Evolutionary conservation across 305 asterid genomes (phyloP).

Genomic region (Solanum hybrid): DNA sequence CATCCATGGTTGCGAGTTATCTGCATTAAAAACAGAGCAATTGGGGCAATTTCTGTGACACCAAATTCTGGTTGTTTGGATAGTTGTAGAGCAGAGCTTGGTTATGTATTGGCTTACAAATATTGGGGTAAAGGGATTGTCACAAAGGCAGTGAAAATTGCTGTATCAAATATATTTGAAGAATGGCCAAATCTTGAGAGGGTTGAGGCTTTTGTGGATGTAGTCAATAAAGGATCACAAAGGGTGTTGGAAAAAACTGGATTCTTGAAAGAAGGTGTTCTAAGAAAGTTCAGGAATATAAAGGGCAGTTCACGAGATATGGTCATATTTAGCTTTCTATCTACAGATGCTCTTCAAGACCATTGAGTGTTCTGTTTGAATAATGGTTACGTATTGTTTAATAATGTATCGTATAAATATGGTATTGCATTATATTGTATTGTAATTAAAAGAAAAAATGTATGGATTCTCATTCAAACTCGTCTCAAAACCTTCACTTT

Average conservation of each 20-base stretch:
- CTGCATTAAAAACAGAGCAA: conserved; percentile 14
- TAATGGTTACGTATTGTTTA: background rate
- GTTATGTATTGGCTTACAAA: conserved; percentile 33
- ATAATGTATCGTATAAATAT: too few species aligned
- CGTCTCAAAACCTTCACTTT: too few species aligned
- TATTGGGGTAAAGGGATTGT: conserved; percentile 51
- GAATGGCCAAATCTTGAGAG: conserved; percentile 44
- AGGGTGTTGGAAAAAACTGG: conserved; percentile 49
- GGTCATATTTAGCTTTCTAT: conserved; percentile 32
- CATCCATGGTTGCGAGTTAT: conserved; percentile 47
- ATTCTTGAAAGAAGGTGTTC: conserved; percentile 36
- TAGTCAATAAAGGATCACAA: conserved; percentile 36
- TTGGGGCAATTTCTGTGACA: conserved; percentile 35
- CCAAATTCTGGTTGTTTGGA: conserved; percentile 21
- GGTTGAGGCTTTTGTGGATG: conserved; percentile 39
- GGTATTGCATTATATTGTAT: too few species aligned
- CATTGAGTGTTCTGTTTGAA: background rate
- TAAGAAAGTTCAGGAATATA: conserved; percentile 17
- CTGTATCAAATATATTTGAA: conserved; percentile 19
- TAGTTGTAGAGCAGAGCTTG: conserved; percentile 42
- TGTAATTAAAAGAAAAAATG: too few species aligned
- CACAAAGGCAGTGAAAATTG: conserved; percentile 40
- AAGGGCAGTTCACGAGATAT: conserved; percentile 29
- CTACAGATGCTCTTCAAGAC: background rate
- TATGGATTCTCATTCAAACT: too few species aligned